Evolutionary conservation across 345 rosid species (phyloP).

Genomic region (Gossypium thurberi): DNA sequence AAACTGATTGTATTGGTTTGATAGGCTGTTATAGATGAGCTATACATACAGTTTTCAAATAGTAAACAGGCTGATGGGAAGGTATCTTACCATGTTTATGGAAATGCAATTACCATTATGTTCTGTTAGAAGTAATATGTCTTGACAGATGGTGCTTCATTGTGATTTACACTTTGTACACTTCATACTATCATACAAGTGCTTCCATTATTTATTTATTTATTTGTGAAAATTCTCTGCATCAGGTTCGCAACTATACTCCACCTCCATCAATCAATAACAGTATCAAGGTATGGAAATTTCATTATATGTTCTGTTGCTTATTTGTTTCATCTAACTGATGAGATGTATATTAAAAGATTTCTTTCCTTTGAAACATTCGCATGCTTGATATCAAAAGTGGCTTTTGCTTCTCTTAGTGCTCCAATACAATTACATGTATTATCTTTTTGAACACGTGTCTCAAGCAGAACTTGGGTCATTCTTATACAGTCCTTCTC

Average conservation of each 20-base stretch:
- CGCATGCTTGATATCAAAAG: not conserved
- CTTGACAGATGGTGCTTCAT: not conserved
- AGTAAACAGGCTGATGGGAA: not conserved
- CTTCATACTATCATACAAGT: not conserved
- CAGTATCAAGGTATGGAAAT: conserved; percentile 13
- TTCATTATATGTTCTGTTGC: not conserved
- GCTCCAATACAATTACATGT: not conserved
- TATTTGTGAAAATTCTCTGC: not conserved
- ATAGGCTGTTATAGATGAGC: not conserved
- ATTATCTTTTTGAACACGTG: not conserved
- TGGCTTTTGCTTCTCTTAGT: not conserved
- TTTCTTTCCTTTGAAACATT: not conserved
- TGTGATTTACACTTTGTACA: not conserved
- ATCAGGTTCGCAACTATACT: conserved; percentile 46
- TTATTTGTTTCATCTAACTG: not conserved
- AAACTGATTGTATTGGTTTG: not conserved
- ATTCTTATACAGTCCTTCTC: not conserved
- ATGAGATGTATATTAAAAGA: not conserved
- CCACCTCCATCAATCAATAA: conserved; percentile 43
- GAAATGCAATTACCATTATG: not conserved
- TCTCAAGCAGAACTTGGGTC: not conserved
- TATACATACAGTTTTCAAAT: not conserved
- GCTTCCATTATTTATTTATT: not conserved
- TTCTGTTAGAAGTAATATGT: not conserved
- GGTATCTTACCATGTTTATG: not conserved